phyloP scores from a whole-genome alignment of 2,329 filamentous ascomycete species.

The Allantophomopsis cytisporea region DNA sequence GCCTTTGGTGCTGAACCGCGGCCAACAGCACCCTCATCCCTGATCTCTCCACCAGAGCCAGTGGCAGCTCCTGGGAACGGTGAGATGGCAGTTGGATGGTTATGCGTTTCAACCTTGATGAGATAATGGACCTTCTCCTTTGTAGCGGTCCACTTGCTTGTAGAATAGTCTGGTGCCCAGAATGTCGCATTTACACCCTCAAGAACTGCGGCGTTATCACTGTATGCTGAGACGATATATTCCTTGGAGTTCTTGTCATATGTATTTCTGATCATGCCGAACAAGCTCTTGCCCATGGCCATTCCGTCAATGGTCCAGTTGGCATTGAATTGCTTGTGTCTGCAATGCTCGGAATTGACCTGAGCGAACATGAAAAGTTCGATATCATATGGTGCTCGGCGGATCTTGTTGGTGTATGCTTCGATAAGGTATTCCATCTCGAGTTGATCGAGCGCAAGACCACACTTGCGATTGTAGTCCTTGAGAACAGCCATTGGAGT shows the following conservation, averaged over 20 bases:
- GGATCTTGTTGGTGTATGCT: constrained; percentile 51
- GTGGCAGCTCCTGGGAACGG: constrained; percentile 89
- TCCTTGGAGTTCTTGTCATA: constrained; percentile 66
- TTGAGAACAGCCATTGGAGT: constrained; percentile 60
- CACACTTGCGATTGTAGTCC: constrained; percentile 71
- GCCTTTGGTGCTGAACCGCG: constrained; percentile 88
- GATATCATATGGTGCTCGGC: constrained; percentile 59
- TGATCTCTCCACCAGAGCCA: constrained; percentile 87
- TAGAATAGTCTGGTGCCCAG: constrained; percentile 81
- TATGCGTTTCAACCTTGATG: constrained; percentile 95
- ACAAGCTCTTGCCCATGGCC: constrained; percentile 67
- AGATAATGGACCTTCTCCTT: constrained; percentile 82
- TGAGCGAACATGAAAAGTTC: constrained; percentile 99
- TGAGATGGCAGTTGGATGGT: constrained; percentile 92
- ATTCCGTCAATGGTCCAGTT: constrained; percentile 89
- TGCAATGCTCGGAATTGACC: constrained; percentile 90
- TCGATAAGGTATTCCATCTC: constrained; percentile 94
- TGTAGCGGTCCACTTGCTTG: constrained; percentile 75
- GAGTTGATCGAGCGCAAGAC: constrained; percentile 72
- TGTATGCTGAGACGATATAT: constrained; percentile 89
- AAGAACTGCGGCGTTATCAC: constrained; percentile 92
- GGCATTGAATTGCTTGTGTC: constrained; percentile 85
- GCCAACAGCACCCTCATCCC: constrained; percentile 90
- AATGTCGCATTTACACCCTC: constrained; percentile 58
- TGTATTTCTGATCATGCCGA: constrained; percentile 94